Evolutionary conservation across 148 eudicot genomes (phyloP), one percentile per base, ranked within the genome.

Genomic region (Arctostaphylos glauca): DNA sequence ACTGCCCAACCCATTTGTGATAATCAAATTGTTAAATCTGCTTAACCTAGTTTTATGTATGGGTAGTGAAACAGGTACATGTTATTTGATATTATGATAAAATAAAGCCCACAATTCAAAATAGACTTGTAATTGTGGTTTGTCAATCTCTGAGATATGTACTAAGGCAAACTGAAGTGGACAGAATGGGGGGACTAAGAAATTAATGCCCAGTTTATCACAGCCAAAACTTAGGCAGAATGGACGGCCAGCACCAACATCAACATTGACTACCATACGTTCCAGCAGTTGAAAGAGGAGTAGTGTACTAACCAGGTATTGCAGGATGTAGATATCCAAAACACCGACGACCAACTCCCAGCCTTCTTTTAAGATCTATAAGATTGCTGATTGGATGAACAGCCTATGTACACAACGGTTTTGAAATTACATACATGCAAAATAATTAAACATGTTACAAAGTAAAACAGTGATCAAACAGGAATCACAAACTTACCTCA

Each of bases 321-420:
- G 99, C 94, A 48, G 97, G 94, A 86, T 96, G 99, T 85, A 96
- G 81, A 84, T 96, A 96, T 76, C 98, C 99, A 85, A 96, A 96
- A 88, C 99, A 96, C 12, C 99, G 94, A 31, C 99, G 93, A 6
- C 99, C 97, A 43, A 89, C 88, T 81, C 97, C 99, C 79, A 96
- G 88, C 80, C 99, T 93, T 88, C 98, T 91, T 91, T 96, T 96
- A 84, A 96, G 93, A 87, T 96, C 99, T 85, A 94, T 79, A 23
- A 96, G 93, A 82, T 88, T 94, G 88, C 96, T 96, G 85, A 96
- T 96, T 56, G 99, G 99, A 88, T 96, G 98, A 85, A 96, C 99
- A 85, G 99, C 99, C 99, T 96, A 86, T 66, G 87, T 48, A 90
- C 79, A 86, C 79, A 41, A 86, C 71, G 25, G 25, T 76, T 78